Base-by-base conservation (phyloP, 2,329 filamentous ascomycete species). In the Thelonectria rubi region DNA sequence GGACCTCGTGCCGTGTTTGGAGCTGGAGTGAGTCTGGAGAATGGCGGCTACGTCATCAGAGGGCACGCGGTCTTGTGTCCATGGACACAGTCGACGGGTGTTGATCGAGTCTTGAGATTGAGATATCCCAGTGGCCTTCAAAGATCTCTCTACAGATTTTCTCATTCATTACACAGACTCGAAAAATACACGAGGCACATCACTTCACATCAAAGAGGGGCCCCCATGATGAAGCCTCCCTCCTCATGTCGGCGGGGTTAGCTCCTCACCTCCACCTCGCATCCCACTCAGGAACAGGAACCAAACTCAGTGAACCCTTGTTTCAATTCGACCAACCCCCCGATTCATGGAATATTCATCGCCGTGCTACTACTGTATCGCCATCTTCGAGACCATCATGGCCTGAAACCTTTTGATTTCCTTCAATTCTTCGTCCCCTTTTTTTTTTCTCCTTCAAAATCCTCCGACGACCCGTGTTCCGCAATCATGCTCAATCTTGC, bases 401-500 rank as follows among this genome's bases (percentile, higher is more conserved):
- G 24, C 24, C 7, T 24, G 24, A 24, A 24, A 24, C 24, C 24
- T 7, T 24, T 4, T 4, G 4, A 4, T 24, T 7, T n/a, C 37
- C 9, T 14, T n/a, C 37, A 14, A 14, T 39, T 14, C 37, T 8
- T 8, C 3, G 11, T 5, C 9, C n/a, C 37, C 37, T 8, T 39
- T 24, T 24, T n/a, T n/a, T 40, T 15, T 40, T 40, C n/a, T 17
- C 12, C 37, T 14, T 18, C n/a, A 12, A 42, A 42, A 42, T n/a
- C 39, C 39, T 15, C 39, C 39, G 17, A 42, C 39, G 17, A 11
- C 39, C 39, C 39, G 17, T 9, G 15, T n/a, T 42, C n/a, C 39
- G 21, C 37, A 46, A 56, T 56, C 34, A 18, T 57, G 46, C 46
- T 57, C 54, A 57, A 57, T 50, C 46, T 14, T 40, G 37, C 54